Percentiles rank a stretch among this genome's conserved stretches.
These are phyloP conservation scores for Barnettozyma botsteinii DNA, from an alignment of 805 yeast genomes.

Conservation along the genomic window DNA sequence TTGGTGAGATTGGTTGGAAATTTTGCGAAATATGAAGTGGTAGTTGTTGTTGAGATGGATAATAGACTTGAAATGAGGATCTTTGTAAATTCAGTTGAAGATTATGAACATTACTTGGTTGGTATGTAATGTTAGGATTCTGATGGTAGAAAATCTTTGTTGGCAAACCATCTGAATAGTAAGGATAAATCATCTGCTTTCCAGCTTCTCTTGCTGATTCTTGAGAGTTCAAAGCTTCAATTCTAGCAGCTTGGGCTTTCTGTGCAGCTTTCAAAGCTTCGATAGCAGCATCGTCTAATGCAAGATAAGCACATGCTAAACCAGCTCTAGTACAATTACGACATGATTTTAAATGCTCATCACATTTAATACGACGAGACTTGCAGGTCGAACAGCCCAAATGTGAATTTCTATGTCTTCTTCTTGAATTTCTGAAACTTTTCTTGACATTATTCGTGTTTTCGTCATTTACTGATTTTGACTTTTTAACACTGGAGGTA, in stretches of 20 bases:
- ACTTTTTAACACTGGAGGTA: slow-evolving; percentile 13
- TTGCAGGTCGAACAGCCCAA: slow-evolving; percentile 71
- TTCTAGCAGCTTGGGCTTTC: slow-evolving; percentile 30
- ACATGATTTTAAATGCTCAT: slow-evolving; percentile 57
- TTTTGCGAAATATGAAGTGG: no score
- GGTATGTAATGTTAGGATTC: slow-evolving; percentile 5
- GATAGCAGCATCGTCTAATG: slow-evolving; percentile 43
- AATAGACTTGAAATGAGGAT: slow-evolving; percentile 3
- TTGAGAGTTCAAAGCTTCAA: slow-evolving; percentile 27
- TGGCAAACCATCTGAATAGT: slow-evolving; percentile 19
- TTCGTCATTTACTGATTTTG: slow-evolving; percentile 5
- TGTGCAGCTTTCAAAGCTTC: slow-evolving; percentile 47
- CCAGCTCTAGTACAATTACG: slow-evolving; percentile 45
- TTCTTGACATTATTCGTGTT: slow-evolving; percentile 10
- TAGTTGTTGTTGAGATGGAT: neutral
- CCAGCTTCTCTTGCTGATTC: slow-evolving; percentile 18
- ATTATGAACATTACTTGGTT: slow-evolving; percentile 12
- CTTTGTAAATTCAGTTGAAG: slow-evolving; percentile 19
- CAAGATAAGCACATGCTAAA: slow-evolving; percentile 43
- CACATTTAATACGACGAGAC: slow-evolving; percentile 57
- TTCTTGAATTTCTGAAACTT: slow-evolving; percentile 30
- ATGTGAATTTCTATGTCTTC: slow-evolving; percentile 65
- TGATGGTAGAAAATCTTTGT: slow-evolving; percentile 17
- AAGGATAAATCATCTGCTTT: slow-evolving; percentile 16
- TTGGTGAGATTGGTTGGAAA: slow-evolving; percentile 1